These are phyloP conservation scores for Elsinoe necatrix DNA, from an alignment of 2,329 filamentous ascomycete species.

Conservation along the genomic window DNA sequence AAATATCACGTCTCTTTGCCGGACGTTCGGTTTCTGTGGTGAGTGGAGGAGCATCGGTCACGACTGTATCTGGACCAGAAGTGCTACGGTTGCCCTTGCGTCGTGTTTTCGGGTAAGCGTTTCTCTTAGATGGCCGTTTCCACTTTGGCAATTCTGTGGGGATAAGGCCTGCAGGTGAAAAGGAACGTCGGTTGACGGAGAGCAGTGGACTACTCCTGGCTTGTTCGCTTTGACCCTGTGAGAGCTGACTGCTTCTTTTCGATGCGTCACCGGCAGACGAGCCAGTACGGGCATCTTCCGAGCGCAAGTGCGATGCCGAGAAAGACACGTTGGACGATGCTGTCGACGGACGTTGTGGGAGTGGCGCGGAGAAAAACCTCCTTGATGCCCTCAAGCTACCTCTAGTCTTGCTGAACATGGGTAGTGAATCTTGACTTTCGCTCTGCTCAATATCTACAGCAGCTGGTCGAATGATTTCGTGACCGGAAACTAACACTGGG, in stretches of 20 bases:
- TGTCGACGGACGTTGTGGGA: conserved; percentile 13
- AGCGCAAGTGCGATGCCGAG: neutral
- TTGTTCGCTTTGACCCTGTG: conserved; percentile 3
- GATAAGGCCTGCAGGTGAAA: conserved; percentile 42
- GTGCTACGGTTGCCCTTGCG: conserved; percentile 24
- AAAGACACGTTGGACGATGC: conserved; percentile 8
- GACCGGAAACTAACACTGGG: conserved; percentile 27
- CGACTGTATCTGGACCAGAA: conserved; percentile 29
- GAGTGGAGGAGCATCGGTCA: conserved; percentile 31
- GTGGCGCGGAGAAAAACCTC: conserved; percentile 12
- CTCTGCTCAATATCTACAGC: conserved; percentile 25
- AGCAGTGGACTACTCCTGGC: conserved; percentile 7
- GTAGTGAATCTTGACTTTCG: conserved; percentile 17
- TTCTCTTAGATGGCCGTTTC: conserved; percentile 32
- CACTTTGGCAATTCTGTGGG: conserved; percentile 31
- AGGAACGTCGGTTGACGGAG: conserved; percentile 37
- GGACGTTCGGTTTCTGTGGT: conserved; percentile 29
- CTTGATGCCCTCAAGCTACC: conserved; percentile 3
- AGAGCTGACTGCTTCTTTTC: conserved; percentile 4
- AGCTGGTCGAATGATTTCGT: conserved; percentile 22
- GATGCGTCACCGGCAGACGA: neutral
- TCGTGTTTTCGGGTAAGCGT: conserved; percentile 25
- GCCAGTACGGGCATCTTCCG: neutral
- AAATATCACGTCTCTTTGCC: conserved; percentile 32
- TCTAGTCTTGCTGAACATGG: conserved; percentile 4